Conservation (phyloP, 768 basidiomycete species). For the Hemileccinum rubropunctum region DNA sequence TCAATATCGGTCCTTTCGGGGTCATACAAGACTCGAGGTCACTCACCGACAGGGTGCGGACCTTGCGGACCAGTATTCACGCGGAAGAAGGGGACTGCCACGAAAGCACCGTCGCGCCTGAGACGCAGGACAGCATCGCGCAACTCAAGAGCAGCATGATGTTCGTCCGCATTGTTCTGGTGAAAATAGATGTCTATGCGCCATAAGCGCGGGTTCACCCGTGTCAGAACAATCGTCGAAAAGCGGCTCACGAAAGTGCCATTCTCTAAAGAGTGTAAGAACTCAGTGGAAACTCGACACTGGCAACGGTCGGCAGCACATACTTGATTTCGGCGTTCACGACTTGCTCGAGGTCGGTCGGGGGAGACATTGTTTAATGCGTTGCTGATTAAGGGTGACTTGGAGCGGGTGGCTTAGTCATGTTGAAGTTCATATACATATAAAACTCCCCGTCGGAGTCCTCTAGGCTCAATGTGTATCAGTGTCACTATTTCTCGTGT, state of each 20-base stretch:
- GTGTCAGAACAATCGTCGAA: background rate
- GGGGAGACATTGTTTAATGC: constrained; percentile 25
- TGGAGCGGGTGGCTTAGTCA: too few species aligned
- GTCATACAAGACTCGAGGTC: background rate
- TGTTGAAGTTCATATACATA: too few species aligned
- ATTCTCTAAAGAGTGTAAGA: constrained; percentile 51
- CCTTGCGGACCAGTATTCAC: constrained; percentile 70
- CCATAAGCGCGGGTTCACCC: too few species aligned
- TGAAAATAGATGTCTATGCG: constrained; percentile 70
- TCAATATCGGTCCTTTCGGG: too few species aligned
- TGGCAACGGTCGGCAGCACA: constrained; percentile 15
- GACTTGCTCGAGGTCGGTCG: constrained; percentile 54
- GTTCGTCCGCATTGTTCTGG: constrained; percentile 60
- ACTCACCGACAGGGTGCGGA: constrained; percentile 72
- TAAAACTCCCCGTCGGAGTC: too few species aligned
- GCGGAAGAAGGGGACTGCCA: constrained; percentile 72
- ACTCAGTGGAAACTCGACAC: background rate
- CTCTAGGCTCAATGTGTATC: too few species aligned
- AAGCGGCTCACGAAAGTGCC: constrained; percentile 69
- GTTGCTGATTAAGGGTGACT: too few species aligned
- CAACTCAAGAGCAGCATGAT: constrained; percentile 62
- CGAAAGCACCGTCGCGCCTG: constrained; percentile 72
- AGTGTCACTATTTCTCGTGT: too few species aligned
- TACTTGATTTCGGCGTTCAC: constrained; percentile 64
- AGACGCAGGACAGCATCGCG: constrained; percentile 70